Percentiles rank a stretch among this genome's conserved stretches.
Evolutionary conservation across 2,329 filamentous ascomycete genomes (phyloP).

Genomic region (Beauveria scarabaeidicola): DNA sequence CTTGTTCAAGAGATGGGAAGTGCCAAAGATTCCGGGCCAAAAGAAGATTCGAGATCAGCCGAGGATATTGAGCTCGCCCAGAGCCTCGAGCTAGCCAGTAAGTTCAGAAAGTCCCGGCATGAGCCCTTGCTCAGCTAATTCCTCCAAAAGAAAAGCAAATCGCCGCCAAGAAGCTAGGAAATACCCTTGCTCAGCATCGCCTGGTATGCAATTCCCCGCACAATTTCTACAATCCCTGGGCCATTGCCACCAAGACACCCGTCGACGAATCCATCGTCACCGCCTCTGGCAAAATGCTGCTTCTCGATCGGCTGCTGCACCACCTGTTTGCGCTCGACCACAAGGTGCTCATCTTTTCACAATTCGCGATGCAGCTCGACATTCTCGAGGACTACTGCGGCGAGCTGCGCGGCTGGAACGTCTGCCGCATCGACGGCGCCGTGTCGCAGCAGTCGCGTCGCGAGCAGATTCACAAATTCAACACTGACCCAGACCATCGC

Average conservation of each 20-base stretch:
- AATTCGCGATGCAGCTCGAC: slow-evolving; percentile 91
- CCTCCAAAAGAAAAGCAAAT: slow-evolving; percentile 62
- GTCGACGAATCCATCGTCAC: slow-evolving; percentile 78
- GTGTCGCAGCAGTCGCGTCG: slow-evolving; percentile 67
- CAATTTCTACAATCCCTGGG: slow-evolving; percentile 94
- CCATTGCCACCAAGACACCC: slow-evolving; percentile 44
- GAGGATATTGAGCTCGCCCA: slow-evolving; percentile 58
- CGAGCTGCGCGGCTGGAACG: slow-evolving; percentile 67
- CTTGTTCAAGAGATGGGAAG: slow-evolving; percentile 54
- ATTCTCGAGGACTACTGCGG: slow-evolving; percentile 78
- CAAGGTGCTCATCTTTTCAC: slow-evolving; percentile 92
- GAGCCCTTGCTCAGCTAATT: too few species aligned
- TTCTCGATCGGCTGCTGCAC: slow-evolving; percentile 79
- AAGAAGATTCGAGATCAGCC: slow-evolving; percentile 28
- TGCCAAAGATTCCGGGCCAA: slow-evolving; percentile 29
- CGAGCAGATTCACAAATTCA: slow-evolving; percentile 66
- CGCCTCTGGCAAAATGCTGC: slow-evolving; percentile 88
- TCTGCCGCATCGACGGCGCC: slow-evolving; percentile 84
- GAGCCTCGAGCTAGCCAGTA: slow-evolving; percentile 69
- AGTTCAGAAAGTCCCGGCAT: slow-evolving; percentile 21
- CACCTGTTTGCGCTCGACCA: slow-evolving; percentile 65
- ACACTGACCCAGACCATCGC: slow-evolving; percentile 53
- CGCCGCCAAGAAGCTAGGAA: slow-evolving; percentile 83
- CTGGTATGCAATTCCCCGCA: slow-evolving; percentile 90
- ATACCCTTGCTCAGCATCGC: slow-evolving; percentile 84